Percentiles rank a stretch among this genome's conserved stretches.
phyloP scores from a whole-genome alignment of 768 basidiomycete genomes.

The Suillus plorans region DNA sequence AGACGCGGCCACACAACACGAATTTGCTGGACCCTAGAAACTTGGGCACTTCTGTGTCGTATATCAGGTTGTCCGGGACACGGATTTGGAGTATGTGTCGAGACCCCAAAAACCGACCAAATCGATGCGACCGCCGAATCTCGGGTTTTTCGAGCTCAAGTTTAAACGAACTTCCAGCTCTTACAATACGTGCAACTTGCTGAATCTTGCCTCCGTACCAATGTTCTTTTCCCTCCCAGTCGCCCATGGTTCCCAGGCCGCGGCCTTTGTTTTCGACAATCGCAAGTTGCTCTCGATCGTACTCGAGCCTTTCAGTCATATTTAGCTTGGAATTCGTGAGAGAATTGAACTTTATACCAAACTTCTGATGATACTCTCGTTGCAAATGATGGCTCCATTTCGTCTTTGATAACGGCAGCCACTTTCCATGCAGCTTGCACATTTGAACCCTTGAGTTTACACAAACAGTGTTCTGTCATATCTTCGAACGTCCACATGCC shows the following conservation, averaged over 20 bases:
- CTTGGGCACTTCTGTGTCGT: slow-evolving; percentile 14
- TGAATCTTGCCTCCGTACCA: slow-evolving; percentile 77
- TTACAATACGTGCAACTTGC: slow-evolving; percentile 46
- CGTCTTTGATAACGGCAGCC: slow-evolving; percentile 21
- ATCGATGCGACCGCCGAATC: slow-evolving; percentile 59
- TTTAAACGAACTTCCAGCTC: slow-evolving; percentile 22
- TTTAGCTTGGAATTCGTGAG: not conserved
- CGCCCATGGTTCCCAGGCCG: slow-evolving; percentile 62
- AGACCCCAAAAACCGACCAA: slow-evolving; percentile 65
- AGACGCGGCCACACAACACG: slow-evolving; percentile 64
- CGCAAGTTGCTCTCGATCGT: slow-evolving; percentile 68
- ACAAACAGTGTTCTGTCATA: slow-evolving; percentile 29
- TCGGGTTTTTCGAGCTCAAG: slow-evolving; percentile 57
- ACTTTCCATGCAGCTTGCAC: slow-evolving; percentile 30
- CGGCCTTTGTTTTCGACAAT: slow-evolving; percentile 53
- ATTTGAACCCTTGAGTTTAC: slow-evolving; percentile 33
- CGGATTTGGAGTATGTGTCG: slow-evolving; percentile 60
- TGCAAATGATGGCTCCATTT: not conserved
- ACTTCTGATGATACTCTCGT: slow-evolving; percentile 14
- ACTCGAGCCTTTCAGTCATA: slow-evolving; percentile 35
- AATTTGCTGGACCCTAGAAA: slow-evolving; percentile 50
- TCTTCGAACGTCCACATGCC: slow-evolving; percentile 37
- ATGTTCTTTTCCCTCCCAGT: slow-evolving; percentile 44
- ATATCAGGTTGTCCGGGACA: slow-evolving; percentile 40
- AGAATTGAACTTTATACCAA: slow-evolving; percentile 16